Base-by-base conservation (phyloP, 192 early-diverging fungal genomes). In the Mortierella antarctica region DNA sequence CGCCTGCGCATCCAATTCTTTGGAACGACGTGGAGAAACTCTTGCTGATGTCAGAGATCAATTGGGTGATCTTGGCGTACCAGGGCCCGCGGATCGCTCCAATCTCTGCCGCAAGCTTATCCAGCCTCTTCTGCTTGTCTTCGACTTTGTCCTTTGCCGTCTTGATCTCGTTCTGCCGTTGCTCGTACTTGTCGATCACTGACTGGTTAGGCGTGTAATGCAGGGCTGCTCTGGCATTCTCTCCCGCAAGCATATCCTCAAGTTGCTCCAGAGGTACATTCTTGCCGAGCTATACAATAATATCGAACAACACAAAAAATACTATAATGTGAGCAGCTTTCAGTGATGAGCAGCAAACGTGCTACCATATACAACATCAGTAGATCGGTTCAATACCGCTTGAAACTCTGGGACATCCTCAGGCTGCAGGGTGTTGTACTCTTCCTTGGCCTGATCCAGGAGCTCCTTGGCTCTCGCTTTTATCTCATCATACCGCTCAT, bases 1-100 rank as follows among this genome's bases (percentile, higher is more conserved):
- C 92, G 17, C 93, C 95, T 20, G 89, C 90, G 74, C 93, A 95
- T 17, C 90, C 92, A 80, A 96, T 95, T 18, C 83, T 82, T 42
- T 92, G 86, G 73, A 99, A 95, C 50, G 93, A 90, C 4, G 74
- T 74, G 4, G 89, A 85, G 68, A 97, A 97, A 18, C 86, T 84
- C 41, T 68, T 69, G 69, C 92, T 91, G 60, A 99, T 95, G 40
- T 65, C 53, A 2, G 21, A 59, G 2, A 97, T 83, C 5, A 98
- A 80, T 1, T 69, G 70, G 5, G 65, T 70, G 49, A 99, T 71
- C 53, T 90, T 86, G 13, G 81, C 73, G 56, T 92, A 85, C 96
- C 96, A 99, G 45, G 86, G 69, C 8, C 75, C 80, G 5, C 83
- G 82, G 39, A 86, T 59, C 0, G 64, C 39, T 54, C 31, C 55